Evolutionary conservation across 2,329 filamentous ascomycete genomes (phyloP).

Genomic region (Diaporthe ilicicola): DNA sequence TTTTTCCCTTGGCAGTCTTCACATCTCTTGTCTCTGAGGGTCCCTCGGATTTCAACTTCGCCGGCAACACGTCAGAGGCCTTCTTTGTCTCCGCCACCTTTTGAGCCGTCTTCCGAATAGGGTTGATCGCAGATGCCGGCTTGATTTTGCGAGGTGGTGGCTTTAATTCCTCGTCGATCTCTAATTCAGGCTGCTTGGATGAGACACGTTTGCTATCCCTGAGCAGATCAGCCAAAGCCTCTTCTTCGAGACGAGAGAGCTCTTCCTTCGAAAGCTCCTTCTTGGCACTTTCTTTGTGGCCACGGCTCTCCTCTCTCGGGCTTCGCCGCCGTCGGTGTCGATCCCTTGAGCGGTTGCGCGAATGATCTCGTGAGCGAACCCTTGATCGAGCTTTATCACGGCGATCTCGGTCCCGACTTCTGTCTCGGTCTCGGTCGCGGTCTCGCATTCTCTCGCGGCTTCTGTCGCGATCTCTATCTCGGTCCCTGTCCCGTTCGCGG

Average conservation of each 20-base stretch:
- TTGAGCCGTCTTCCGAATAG: slow-evolving; percentile 57
- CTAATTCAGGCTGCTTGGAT: slow-evolving; percentile 61
- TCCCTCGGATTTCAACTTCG: slow-evolving; percentile 33
- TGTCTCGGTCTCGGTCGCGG: slow-evolving; percentile 11
- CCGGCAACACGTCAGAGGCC: slow-evolving; percentile 38
- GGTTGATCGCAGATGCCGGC: slow-evolving; percentile 68
- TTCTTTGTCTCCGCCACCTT: slow-evolving; percentile 54
- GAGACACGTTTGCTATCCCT: slow-evolving; percentile 64
- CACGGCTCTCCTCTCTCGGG: slow-evolving; percentile 45
- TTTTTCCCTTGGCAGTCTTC: slow-evolving; percentile 38
- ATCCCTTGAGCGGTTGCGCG: slow-evolving; percentile 40
- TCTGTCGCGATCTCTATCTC: slow-evolving; percentile 44
- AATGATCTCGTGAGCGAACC: slow-evolving; percentile 43
- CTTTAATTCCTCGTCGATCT: slow-evolving; percentile 63
- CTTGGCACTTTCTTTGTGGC: slow-evolving; percentile 55
- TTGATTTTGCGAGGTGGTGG: slow-evolving; percentile 61
- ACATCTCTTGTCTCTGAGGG: slow-evolving; percentile 40
- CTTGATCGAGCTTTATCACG: slow-evolving; percentile 41
- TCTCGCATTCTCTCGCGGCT: slow-evolving; percentile 37
- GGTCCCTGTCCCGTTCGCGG: slow-evolving; percentile 50
- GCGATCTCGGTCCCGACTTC: slow-evolving; percentile 37
- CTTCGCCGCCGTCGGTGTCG: slow-evolving; percentile 45
- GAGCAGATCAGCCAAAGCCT: slow-evolving; percentile 65
- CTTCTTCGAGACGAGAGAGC: slow-evolving; percentile 63
- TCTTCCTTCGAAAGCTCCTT: slow-evolving; percentile 67